Evolutionary conservation across 495 filamentous ascomycete genomes (phyloP).

Genomic region (Talaromyces stipitatus): DNA sequence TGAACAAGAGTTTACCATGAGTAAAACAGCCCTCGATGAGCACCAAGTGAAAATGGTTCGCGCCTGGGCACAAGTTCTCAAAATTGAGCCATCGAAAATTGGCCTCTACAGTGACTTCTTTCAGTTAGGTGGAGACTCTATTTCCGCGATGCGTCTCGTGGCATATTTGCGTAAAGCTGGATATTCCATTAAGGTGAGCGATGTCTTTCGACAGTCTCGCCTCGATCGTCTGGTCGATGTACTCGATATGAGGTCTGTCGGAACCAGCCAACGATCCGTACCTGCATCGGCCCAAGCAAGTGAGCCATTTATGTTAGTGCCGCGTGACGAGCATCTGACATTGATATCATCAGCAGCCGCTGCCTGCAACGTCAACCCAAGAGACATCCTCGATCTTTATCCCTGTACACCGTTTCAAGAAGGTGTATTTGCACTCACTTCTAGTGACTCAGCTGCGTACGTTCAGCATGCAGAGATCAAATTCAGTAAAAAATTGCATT

Average conservation of each 20-base stretch:
- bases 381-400: constrained; percentile 25
- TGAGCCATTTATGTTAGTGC: no score
- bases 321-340: no score
- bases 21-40: no score
- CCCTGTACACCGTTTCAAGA: constrained; percentile 48
- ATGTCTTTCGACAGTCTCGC: not conserved
- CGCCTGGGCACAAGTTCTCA: constrained; percentile 15
- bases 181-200: not conserved
- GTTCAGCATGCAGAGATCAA: constrained; percentile 25
- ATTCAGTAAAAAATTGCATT: constrained; percentile 27
- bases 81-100: constrained; percentile 11
- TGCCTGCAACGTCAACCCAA: not conserved
- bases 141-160: constrained; percentile 47
- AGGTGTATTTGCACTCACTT: constrained; percentile 39
- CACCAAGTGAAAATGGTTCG: constrained; percentile 8
- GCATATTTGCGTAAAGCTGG: constrained; percentile 6
- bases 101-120: constrained; percentile 33
- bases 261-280: no score
- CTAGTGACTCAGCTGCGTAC: constrained; percentile 31
- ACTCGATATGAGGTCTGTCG: no score
- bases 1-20: not conserved
- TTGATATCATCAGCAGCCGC: no score
- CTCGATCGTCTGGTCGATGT: no score
- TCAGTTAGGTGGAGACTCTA: constrained; percentile 50
- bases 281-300: no score